Conservation (phyloP, 495 filamentous ascomycete genomes). For the Bathelium albidoporum region DNA sequence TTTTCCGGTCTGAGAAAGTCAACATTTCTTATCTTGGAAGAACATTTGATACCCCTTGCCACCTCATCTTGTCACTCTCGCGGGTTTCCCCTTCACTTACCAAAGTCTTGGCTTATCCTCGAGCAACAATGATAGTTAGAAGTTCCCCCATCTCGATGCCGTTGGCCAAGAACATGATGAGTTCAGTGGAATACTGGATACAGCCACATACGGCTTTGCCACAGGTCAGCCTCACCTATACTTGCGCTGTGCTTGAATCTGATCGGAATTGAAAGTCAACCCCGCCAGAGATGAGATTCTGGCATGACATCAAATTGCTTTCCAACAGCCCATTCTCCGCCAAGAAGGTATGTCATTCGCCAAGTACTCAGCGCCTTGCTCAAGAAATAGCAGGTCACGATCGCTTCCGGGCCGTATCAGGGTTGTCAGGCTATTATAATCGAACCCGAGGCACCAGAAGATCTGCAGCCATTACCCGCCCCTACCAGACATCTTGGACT, state of each 20-base stretch:
- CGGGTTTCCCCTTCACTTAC: neutral
- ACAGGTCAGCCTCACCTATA: neutral
- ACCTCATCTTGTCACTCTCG: neutral
- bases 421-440: neutral
- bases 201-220: neutral
- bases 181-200: neutral
- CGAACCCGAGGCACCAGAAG: neutral
- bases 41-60: neutral
- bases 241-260: neutral
- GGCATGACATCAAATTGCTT: neutral
- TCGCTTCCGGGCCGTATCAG: neutral
- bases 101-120: neutral
- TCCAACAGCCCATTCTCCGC: neutral
- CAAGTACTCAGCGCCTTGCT: neutral
- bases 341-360: neutral
- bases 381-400: neutral
- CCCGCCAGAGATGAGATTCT: neutral
- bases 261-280: neutral
- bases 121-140: neutral
- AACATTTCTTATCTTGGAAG: neutral
- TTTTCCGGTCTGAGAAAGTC: neutral
- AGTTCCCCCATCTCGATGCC: neutral
- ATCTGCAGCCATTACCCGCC: neutral
- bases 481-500: neutral
- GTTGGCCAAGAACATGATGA: neutral